Evolutionary conservation across 306 rosid species (phyloP), one percentile per base, ranked within the genome.

Genomic region (Dryas drummondii): DNA sequence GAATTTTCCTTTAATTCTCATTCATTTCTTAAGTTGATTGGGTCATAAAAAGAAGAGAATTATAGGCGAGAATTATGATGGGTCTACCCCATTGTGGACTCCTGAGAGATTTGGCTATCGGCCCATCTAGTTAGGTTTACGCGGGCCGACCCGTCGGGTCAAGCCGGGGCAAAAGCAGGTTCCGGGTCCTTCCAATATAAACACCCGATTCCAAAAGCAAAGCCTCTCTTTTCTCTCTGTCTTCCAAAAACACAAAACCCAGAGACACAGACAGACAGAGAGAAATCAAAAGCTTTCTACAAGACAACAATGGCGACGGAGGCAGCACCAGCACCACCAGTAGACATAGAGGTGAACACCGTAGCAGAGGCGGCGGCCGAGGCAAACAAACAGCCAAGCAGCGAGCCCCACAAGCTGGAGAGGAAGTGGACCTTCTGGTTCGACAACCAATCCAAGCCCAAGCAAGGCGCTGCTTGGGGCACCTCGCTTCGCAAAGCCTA

Each of bases 391-490:
- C 79, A 75, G 68, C 41, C 55, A 1, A 14, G 40, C 70, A 45
- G 48, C 6, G 81, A 44, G 14, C 78, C 80, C 26, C 93, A 90
- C 75, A 89, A 72, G 60, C 82, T 96, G 47, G 99, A 96, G 82
- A 87, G 92, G 40, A 90, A 87, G 66, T 96, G 99, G 99, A 84
- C 97, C 6, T 92, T 96, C 81, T 96, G 99, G 99, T 92, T 83
- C 81, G 99, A 92, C 69, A 92, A 92, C 73, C 92, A 85, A 66
- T 87, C 97, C 2, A 90, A 86, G 76, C 88, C 96, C 40, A 94
- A 94, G 80, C 97, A 88, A 85, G 99, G 96, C 55, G 90, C 93
- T 45, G 96, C 87, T 45, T 94, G 99, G 99, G 99, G 99, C 46
- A 58, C 90, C 75, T 76, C 92, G 71, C 96, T 94, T 15, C 94